phyloP scores from a whole-genome alignment of 2,329 filamentous ascomycete species.

The Diaporthe velutina region DNA sequence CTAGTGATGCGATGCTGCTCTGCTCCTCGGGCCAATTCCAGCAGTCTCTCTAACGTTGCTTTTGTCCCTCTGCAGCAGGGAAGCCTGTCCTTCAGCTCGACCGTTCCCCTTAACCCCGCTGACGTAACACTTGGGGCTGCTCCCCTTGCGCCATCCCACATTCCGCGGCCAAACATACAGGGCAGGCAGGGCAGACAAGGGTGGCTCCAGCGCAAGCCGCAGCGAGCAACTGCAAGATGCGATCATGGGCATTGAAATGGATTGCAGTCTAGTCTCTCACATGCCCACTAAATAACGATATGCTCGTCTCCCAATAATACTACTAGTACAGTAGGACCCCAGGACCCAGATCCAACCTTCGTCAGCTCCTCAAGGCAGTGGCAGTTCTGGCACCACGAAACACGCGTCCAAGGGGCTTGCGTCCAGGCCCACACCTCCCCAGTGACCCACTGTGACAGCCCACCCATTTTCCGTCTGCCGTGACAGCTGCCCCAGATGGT shows the following conservation, averaged over 20 bases:
- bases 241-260: slow-evolving; percentile 6
- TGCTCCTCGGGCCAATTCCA: slow-evolving; percentile 9
- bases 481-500: slow-evolving; percentile 21
- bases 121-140: slow-evolving; percentile 24
- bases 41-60: background rate
- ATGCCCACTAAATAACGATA: background rate
- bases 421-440: slow-evolving; percentile 12
- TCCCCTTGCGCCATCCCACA: background rate
- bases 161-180: slow-evolving; percentile 2
- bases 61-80: background rate
- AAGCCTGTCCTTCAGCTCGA: slow-evolving; percentile 5
- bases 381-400: slow-evolving; percentile 17
- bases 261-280: background rate
- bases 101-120: slow-evolving; percentile 22
- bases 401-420: slow-evolving; percentile 21
- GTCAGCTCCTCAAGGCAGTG: background rate
- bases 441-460: background rate
- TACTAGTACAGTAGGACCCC: background rate
- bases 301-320: background rate
- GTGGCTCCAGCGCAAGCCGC: background rate
- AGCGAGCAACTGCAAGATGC: slow-evolving; percentile 3
- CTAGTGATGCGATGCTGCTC: background rate
- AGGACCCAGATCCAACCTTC: background rate
- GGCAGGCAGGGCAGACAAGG: no score
- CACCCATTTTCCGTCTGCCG: slow-evolving; percentile 15